These are phyloP conservation scores for Rhodofomes roseus DNA, from an alignment of 1,284 basidiomycete genomes.

Conservation along the genomic window DNA sequence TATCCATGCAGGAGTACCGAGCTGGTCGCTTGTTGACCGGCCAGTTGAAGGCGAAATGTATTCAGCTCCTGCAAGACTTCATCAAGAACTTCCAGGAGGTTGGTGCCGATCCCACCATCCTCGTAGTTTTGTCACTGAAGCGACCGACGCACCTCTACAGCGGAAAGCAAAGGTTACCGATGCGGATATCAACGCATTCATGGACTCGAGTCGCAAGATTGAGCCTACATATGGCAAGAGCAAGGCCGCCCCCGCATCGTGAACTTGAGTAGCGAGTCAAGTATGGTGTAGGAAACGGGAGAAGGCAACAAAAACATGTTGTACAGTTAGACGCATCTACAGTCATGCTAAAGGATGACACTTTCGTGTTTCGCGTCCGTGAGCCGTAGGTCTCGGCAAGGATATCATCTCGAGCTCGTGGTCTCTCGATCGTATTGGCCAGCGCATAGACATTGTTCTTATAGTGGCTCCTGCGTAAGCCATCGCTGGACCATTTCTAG, in stretches of 20 bases:
- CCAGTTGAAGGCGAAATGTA: constrained; percentile 90
- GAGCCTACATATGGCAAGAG: constrained; percentile 44
- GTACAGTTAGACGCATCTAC: background rate
- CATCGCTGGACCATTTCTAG: constrained; percentile 50
- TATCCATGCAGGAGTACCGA: constrained; percentile 74
- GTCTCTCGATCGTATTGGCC: background rate
- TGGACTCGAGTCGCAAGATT: constrained; percentile 84
- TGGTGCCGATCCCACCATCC: constrained; percentile 16
- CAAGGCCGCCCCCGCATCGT: constrained; percentile 3
- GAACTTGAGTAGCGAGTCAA: background rate
- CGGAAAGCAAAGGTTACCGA: constrained; percentile 81
- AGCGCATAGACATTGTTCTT: too few relatives aligned
- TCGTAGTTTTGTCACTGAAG: background rate
- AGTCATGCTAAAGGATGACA: background rate
- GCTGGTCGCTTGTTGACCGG: constrained; percentile 87
- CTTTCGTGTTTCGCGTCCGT: background rate
- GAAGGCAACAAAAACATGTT: background rate
- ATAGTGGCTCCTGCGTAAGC: constrained; percentile 33
- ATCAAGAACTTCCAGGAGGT: constrained; percentile 92
- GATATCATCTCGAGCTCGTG: background rate
- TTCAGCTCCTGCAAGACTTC: constrained; percentile 80
- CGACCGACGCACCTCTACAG: constrained; percentile 38
- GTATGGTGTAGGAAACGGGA: background rate
- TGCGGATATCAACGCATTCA: constrained; percentile 74
- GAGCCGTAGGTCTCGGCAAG: too few relatives aligned